A percentile compares a stretch with the other conserved stretches of the same genome.
Evolutionary conservation across 805 yeast species (phyloP).

Genomic region (Priceomyces haplophilus): DNA sequence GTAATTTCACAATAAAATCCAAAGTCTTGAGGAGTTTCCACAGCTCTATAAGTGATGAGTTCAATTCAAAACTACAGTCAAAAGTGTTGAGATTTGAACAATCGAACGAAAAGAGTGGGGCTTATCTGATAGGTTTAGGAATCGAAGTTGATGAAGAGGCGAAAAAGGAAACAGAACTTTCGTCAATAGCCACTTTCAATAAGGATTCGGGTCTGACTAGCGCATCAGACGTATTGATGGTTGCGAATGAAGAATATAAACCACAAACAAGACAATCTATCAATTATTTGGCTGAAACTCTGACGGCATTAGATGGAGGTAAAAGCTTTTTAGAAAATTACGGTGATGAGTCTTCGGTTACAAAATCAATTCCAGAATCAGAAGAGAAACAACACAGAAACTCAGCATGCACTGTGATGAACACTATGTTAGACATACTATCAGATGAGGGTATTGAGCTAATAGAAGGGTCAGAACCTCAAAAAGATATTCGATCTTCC

Average conservation of each 20-base stretch:
- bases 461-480: conserved; percentile 1
- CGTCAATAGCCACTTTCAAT: neutral
- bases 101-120: conserved; percentile 6
- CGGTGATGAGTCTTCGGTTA: conserved; percentile 7
- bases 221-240: neutral
- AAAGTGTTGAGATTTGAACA: conserved; percentile 15
- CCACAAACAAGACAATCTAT: conserved; percentile 19
- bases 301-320: conserved; percentile 19
- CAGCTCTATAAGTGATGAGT: conserved; percentile 20
- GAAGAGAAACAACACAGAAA: conserved; percentile 18
- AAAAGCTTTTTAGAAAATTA: conserved; percentile 8
- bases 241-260: neutral
- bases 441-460: conserved; percentile 1
- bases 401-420: conserved; percentile 34
- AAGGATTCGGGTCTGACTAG: neutral
- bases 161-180: neutral
- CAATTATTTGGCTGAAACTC: conserved; percentile 27
- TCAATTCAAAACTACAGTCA: conserved; percentile 12
- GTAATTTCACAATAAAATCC: neutral
- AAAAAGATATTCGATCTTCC: neutral
- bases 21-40: conserved; percentile 18
- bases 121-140: conserved; percentile 9
- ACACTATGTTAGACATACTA: conserved; percentile 19
- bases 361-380: conserved; percentile 6
- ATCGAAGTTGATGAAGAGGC: neutral